Conservation (phyloP, 73 alveolate genomes). For the Urostyla sp. region DNA sequence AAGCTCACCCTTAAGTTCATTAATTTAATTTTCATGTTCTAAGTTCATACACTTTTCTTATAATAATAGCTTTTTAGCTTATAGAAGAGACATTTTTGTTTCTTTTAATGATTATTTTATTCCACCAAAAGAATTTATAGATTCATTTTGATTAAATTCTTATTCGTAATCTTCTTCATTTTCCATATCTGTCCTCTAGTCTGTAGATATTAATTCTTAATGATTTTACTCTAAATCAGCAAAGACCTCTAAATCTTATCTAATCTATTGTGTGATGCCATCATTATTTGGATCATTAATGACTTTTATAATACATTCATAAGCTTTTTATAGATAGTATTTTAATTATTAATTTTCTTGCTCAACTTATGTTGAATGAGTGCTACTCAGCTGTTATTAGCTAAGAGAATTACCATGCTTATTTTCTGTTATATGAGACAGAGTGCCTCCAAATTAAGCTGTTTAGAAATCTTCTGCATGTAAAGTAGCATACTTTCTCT, state of each 20-base stretch:
- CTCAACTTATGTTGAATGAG: too few species aligned
- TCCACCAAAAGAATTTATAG: too few species aligned
- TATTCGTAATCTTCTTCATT: too few species aligned
- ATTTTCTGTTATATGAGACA: too few species aligned
- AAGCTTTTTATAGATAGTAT: constrained; percentile 18
- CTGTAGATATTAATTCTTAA: constrained; percentile 31
- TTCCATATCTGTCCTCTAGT: too few species aligned
- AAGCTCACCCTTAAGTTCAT: not conserved
- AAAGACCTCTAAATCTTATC: constrained; percentile 3
- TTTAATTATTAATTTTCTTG: constrained; percentile 11
- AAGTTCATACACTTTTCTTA: constrained; percentile 34
- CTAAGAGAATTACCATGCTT: too few species aligned
- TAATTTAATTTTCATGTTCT: constrained; percentile 30
- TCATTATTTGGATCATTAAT: not conserved
- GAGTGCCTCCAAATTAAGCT: too few species aligned
- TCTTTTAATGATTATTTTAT: constrained; percentile 8
- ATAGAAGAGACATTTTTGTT: constrained; percentile 26
- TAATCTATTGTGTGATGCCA: not conserved
- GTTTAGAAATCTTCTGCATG: too few species aligned
- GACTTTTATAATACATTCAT: constrained; percentile 11
- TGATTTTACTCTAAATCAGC: constrained; percentile 21
- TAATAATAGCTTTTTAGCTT: constrained; percentile 30
- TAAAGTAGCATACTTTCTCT: too few species aligned
- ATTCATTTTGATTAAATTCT: constrained; percentile 13
- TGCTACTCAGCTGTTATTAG: too few species aligned